phyloP scores from a whole-genome alignment of 352 stramenopile genomes.

The Phytophthora chlamydospora region DNA sequence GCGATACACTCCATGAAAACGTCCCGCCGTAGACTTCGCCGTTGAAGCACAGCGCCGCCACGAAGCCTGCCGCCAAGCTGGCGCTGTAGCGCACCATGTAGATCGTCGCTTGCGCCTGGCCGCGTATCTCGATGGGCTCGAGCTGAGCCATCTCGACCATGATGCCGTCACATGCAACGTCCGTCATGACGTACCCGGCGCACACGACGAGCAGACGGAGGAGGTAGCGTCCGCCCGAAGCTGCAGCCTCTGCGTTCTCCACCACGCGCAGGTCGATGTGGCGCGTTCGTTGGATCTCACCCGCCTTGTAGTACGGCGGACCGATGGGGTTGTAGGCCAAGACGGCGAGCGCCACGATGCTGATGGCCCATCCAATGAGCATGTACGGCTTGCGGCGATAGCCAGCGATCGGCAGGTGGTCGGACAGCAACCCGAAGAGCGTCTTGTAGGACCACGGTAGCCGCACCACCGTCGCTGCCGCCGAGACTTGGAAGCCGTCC shows the following conservation, averaged over 20 bases:
- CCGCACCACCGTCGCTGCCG: conserved; percentile 32
- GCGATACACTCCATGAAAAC: conserved; percentile 58
- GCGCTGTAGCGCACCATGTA: conserved; percentile 70
- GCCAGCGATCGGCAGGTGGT: conserved; percentile 66
- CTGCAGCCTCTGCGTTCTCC: conserved; percentile 52
- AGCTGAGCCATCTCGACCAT: conserved; percentile 78
- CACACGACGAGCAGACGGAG: conserved; percentile 65
- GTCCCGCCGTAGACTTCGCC: conserved; percentile 63
- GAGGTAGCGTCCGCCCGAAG: conserved; percentile 57
- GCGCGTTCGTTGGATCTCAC: conserved; percentile 68
- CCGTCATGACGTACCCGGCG: conserved; percentile 70
- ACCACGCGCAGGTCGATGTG: conserved; percentile 42
- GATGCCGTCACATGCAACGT: conserved; percentile 68
- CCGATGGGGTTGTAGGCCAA: conserved; percentile 58
- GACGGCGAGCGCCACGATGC: conserved; percentile 37
- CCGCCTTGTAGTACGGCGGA: conserved; percentile 55
- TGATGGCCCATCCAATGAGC: conserved; percentile 68
- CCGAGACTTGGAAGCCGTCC: conserved; percentile 67
- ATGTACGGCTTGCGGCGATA: conserved; percentile 77
- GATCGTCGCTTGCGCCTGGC: conserved; percentile 64
- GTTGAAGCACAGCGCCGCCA: conserved; percentile 70
- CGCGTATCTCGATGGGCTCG: conserved; percentile 67
- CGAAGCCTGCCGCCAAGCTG: conserved; percentile 47
- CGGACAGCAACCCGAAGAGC: conserved; percentile 73
- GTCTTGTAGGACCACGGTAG: conserved; percentile 67